phyloP scores from a whole-genome alignment of 2,329 filamentous ascomycete species.

The Penicillium sp. region DNA sequence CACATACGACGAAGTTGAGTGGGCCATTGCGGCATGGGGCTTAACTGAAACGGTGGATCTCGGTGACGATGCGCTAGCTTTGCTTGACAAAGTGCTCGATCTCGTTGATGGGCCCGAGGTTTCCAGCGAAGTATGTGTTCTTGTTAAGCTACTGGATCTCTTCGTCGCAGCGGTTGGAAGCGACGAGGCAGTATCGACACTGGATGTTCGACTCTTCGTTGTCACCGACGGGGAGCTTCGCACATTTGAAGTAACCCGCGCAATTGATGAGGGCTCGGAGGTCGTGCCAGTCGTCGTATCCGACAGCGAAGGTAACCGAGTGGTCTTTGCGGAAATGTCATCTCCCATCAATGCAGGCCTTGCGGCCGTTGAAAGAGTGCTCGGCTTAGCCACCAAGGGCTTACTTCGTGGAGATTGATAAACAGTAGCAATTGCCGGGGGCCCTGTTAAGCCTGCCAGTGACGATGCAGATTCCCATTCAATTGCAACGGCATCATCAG shows the following conservation, averaged over 20 bases:
- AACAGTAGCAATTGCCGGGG: background rate
- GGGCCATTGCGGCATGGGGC: background rate
- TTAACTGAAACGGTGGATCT: background rate
- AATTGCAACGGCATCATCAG: background rate
- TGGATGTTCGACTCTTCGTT: background rate
- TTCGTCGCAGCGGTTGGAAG: background rate
- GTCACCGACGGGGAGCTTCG: background rate
- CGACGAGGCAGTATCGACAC: background rate
- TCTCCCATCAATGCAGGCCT: no score
- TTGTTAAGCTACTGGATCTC: no score
- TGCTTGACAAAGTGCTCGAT: background rate
- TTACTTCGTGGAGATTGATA: background rate
- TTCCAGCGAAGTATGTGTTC: no score
- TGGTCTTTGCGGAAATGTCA: background rate
- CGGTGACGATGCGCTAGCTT: background rate
- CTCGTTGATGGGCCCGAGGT: background rate
- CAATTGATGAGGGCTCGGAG: no score
- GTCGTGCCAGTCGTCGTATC: background rate
- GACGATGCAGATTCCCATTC: slow-evolving; percentile 1
- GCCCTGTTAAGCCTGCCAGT: slow-evolving; percentile 1
- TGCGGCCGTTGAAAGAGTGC: background rate
- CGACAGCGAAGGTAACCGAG: background rate
- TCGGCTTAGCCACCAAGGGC: background rate
- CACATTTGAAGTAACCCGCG: background rate
- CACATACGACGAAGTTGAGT: background rate